Conservation (phyloP, 2,329 filamentous ascomycete species). For the Neocucurbitaria cava region DNA sequence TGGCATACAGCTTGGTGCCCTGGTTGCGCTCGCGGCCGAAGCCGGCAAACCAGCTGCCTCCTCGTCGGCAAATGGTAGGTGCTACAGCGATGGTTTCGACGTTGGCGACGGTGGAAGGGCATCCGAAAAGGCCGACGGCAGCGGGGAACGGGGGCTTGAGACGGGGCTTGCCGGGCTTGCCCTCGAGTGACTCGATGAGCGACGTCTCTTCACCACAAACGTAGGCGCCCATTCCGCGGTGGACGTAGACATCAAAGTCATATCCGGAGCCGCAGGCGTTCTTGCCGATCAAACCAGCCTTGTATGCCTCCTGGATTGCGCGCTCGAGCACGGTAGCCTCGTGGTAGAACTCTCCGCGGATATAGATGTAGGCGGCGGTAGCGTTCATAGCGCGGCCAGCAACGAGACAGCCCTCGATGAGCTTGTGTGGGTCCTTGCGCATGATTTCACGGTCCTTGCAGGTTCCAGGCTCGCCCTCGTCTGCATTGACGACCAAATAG, state of each 20-base stretch:
- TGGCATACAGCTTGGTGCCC: conserved; percentile 97
- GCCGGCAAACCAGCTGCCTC: conserved; percentile 87
- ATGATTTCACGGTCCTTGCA: conserved; percentile 99
- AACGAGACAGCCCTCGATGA: conserved; percentile 94
- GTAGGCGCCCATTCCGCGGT: conserved; percentile 96
- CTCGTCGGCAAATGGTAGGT: conserved; percentile 93
- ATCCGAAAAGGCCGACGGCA: conserved; percentile 95
- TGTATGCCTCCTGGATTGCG: conserved; percentile 97
- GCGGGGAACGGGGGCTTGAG: conserved; percentile 99
- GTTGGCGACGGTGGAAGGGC: conserved; percentile 96
- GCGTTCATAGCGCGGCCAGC: conserved; percentile 99
- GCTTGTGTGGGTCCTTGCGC: conserved; percentile 99
- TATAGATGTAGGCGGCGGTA: conserved; percentile 98
- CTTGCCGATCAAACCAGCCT: conserved; percentile 93
- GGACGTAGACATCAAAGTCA: conserved; percentile 96
- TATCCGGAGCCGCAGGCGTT: conserved; percentile 97
- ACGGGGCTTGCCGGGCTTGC: conserved; percentile 97
- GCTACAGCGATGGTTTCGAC: conserved; percentile 96
- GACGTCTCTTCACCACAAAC: conserved; percentile 99
- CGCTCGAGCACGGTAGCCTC: conserved; percentile 92
- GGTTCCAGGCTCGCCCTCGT: conserved; percentile 97
- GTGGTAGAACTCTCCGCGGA: conserved; percentile 96
- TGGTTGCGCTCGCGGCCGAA: conserved; percentile 97
- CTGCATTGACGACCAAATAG: conserved; percentile 97
- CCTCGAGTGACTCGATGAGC: conserved; percentile 96